Evolutionary conservation across 1,284 basidiomycete species (phyloP).

Genomic region (Boletellus dicymbophilus): DNA sequence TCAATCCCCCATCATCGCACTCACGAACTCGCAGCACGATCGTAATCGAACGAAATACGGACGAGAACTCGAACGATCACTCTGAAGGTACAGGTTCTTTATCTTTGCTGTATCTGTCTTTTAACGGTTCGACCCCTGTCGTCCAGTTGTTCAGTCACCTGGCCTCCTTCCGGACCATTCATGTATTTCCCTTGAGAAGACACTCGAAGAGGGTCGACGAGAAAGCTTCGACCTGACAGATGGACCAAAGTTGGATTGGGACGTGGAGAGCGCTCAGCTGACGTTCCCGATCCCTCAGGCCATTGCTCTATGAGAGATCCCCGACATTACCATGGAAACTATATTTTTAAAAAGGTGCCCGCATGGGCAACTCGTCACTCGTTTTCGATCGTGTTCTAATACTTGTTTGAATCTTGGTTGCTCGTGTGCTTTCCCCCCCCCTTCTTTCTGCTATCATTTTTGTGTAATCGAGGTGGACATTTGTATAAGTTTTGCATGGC

Average conservation of each 20-base stretch:
- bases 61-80: not conserved
- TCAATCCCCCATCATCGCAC: not conserved
- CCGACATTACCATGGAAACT: not conserved
- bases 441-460: not conserved
- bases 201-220: not conserved
- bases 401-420: not conserved
- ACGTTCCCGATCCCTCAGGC: not conserved
- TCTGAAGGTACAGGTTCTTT: conserved; percentile 2
- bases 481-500: no score
- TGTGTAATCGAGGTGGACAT: not conserved
- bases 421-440: not conserved
- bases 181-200: not conserved
- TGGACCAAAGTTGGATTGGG: not conserved
- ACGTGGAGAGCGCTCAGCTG: conserved; percentile 1
- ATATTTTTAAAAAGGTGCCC: not conserved
- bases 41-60: not conserved
- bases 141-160: not conserved
- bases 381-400: not conserved
- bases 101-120: not conserved
- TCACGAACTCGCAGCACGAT: conserved; percentile 3
- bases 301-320: not conserved
- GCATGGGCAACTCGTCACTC: not conserved
- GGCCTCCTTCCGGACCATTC: not conserved
- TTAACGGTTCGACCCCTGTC: not conserved
- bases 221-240: not conserved